Evolutionary conservation across 768 basidiomycete species (phyloP), one percentile per base, ranked within the genome.

Genomic region (Boletus pseudo-olivaceus): DNA sequence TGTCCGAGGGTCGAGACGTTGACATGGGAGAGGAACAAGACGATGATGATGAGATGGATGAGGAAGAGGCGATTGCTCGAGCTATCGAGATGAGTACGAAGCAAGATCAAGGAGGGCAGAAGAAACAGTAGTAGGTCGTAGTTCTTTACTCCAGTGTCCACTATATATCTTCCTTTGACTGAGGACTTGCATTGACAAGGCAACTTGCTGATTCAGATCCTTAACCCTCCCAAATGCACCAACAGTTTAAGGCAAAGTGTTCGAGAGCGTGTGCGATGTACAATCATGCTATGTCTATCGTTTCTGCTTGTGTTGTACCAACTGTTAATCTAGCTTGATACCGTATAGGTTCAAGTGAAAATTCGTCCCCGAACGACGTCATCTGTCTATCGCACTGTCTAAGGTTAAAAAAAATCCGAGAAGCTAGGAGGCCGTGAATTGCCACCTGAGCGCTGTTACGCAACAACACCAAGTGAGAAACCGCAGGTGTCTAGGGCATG

Each of bases 71-170:
- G 32, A 98, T 98, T 67, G 84, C 87, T 43, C 77, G 83, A 43
- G 97, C 96, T 14, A 98, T 97, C 61, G 85, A 84, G 70, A 92
- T 96, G 92, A 96, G 93, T 66, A 88, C 96, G 90, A 80, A 85
- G 66, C 77, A 77, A 45, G 76, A 81, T 55, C 76, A 82, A 55
- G 70, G 74, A 59, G 70, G 72, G 47, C 75, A 80, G 63, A 71
- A 73, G 27, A 71, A 69, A 46, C 61, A 68, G 65, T 65, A 60
- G 52, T 33, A 54, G 29, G 11, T 47, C 23, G 12, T 44, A 1
- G 12, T 42, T 62, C 40, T 32, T 20, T 38, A 20, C 12, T 20
- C 17, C 37, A 8, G 35, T 29, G 12, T 4, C 40, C 45, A 33
- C 37, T 50, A 19, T 56, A 51, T 53, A 55, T 29, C 26, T 17